A percentile compares a stretch with the other conserved stretches of the same genome.
phyloP scores from a whole-genome alignment of 2,329 filamentous ascomycete species.

The Fusarium verticillioides region DNA sequence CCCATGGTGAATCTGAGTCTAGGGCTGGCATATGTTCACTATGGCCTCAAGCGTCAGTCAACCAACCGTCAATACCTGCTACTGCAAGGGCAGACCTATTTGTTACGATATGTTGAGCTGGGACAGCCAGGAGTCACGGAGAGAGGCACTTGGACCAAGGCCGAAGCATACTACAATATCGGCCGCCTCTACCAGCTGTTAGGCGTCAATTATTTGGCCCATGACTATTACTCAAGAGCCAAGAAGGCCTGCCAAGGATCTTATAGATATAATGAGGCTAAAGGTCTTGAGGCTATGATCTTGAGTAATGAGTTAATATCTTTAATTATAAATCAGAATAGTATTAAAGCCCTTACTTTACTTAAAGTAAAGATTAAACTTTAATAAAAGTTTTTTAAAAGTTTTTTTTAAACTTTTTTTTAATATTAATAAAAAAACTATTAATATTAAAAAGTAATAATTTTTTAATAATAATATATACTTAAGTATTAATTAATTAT shows the following conservation, averaged over 20 bases:
- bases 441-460: no score
- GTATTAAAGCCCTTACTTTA: conserved; percentile 42
- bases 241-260: conserved; percentile 16
- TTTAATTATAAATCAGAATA: conserved; percentile 47
- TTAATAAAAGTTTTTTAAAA: background rate
- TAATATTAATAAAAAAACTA: no score
- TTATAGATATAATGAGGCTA: background rate
- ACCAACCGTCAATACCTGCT: conserved; percentile 92
- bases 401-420: no score
- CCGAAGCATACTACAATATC: conserved; percentile 54
- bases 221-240: conserved; percentile 72
- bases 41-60: conserved; percentile 87
- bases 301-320: conserved; percentile 49
- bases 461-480: no score
- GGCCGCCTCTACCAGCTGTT: conserved; percentile 53
- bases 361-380: conserved; percentile 45
- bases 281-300: conserved; percentile 46
- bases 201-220: conserved; percentile 64
- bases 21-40: conserved; percentile 86
- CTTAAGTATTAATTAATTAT: no score
- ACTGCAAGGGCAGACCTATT: conserved; percentile 83
- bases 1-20: conserved; percentile 83
- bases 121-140: background rate
- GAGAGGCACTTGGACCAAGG: conserved; percentile 21
- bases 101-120: conserved; percentile 59